These are phyloP conservation scores for Silene vulgaris DNA, from an alignment of 179 eudicot species.

Conservation along the genomic window DNA sequence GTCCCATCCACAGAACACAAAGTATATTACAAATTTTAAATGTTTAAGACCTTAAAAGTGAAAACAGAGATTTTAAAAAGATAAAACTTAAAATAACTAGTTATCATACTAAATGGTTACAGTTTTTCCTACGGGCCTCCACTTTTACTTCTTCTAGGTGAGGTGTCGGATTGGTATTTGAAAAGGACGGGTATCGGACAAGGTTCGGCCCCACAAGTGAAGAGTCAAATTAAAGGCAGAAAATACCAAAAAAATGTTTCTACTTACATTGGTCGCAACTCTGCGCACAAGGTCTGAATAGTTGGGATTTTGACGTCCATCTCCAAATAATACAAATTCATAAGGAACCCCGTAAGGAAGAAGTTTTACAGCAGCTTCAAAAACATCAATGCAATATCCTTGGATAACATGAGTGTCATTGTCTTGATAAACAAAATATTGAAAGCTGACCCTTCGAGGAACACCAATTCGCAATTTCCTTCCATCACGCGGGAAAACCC, in stretches of 20 bases:
- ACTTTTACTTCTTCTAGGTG: not conserved
- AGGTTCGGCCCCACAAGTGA: not conserved
- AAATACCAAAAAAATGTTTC: not conserved
- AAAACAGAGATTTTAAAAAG: not conserved
- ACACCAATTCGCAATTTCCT: constrained; percentile 56
- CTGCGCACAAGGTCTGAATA: constrained; percentile 48
- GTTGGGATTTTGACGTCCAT: constrained; percentile 57
- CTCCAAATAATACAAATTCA: constrained; percentile 55
- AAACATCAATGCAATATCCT: constrained; percentile 73
- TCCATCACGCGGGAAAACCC: constrained; percentile 68
- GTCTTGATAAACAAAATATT: constrained; percentile 41
- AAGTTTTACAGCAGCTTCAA: constrained; percentile 50
- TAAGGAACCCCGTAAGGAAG: constrained; percentile 61
- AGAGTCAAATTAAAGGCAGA: not conserved
- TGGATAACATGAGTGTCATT: constrained; percentile 31
- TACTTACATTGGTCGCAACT: constrained; percentile 54
- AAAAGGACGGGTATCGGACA: not conserved
- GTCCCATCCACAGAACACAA: not conserved
- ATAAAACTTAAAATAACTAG: not conserved
- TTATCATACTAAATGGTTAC: not conserved
- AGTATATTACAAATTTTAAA: not conserved
- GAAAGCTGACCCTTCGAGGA: constrained; percentile 60
- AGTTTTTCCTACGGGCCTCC: not conserved
- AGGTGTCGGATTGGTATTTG: not conserved
- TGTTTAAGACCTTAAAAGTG: not conserved